Evolutionary conservation across 768 basidiomycete genomes (phyloP).

Genomic region (Rhizopogon rudus): DNA sequence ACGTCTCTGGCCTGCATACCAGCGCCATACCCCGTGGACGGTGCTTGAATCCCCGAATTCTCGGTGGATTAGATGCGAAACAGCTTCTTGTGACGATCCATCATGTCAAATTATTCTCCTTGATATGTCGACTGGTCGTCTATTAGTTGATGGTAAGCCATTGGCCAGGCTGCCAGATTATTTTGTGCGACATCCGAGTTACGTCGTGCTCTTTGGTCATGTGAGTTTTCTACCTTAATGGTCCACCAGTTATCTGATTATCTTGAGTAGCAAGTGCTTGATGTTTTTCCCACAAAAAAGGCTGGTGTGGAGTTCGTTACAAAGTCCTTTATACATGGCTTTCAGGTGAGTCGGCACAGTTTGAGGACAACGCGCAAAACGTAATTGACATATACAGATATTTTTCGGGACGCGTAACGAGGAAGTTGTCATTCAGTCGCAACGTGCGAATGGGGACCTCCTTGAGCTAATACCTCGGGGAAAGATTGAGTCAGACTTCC

Average conservation of each 20-base stretch:
- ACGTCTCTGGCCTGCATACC: slow-evolving; percentile 27
- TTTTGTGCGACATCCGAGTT: slow-evolving; percentile 29
- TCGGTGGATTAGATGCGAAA: slow-evolving; percentile 25
- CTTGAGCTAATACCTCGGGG: slow-evolving; percentile 12
- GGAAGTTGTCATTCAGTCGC: background rate
- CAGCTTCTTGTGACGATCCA: slow-evolving; percentile 7
- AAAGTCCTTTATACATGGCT: slow-evolving; percentile 11
- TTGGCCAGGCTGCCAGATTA: slow-evolving; percentile 32
- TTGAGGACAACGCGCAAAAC: background rate
- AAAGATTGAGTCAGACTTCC: slow-evolving; percentile 14
- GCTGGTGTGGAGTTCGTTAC: slow-evolving; percentile 31
- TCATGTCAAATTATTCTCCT: slow-evolving; percentile 29
- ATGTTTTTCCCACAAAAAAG: slow-evolving; percentile 30
- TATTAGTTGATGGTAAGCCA: slow-evolving; percentile 38
- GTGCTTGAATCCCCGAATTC: slow-evolving; percentile 12
- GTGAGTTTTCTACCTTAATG: slow-evolving; percentile 17
- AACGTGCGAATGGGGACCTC: slow-evolving; percentile 3
- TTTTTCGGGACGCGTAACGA: background rate
- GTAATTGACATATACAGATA: background rate
- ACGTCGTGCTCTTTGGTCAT: slow-evolving; percentile 30
- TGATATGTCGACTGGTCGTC: slow-evolving; percentile 34
- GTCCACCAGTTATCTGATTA: background rate
- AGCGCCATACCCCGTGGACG: too few relatives aligned
- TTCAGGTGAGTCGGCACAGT: slow-evolving; percentile 13
- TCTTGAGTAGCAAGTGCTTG: slow-evolving; percentile 19